Evolutionary conservation across 2,329 filamentous ascomycete genomes (phyloP).

Genomic region (Penicillium sp.): DNA sequence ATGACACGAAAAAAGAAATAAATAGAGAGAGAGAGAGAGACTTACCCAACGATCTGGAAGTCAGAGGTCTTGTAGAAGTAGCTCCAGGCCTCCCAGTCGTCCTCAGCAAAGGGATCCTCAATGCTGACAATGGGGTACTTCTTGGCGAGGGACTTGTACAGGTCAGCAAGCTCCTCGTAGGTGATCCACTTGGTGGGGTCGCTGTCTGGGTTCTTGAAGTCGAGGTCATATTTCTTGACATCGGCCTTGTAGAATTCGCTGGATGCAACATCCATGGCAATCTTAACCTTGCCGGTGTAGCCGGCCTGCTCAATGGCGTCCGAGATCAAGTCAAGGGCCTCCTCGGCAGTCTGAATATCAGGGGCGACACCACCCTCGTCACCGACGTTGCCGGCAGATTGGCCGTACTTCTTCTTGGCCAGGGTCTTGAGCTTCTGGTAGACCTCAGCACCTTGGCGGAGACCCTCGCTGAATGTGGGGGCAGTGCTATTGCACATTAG

Average conservation of each 20-base stretch:
- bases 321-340: slow-evolving; percentile 94
- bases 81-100: slow-evolving; percentile 99
- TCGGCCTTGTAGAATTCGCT: slow-evolving; percentile 99
- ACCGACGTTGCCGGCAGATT: slow-evolving; percentile 97
- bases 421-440: slow-evolving; percentile 97
- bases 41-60: slow-evolving; percentile 86
- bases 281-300: slow-evolving; percentile 94
- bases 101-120: slow-evolving; percentile 98
- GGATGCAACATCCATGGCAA: slow-evolving; percentile 98
- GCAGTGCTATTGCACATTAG: slow-evolving; percentile 67
- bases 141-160: slow-evolving; percentile 81
- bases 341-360: slow-evolving; percentile 94
- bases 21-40: neutral
- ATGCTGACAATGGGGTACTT: slow-evolving; percentile 99
- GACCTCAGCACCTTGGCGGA: slow-evolving; percentile 94
- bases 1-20: too few species aligned
- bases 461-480: slow-evolving; percentile 87
- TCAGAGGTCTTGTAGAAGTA: slow-evolving; percentile 99
- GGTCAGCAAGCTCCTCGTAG: slow-evolving; percentile 90
- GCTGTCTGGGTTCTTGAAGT: slow-evolving; percentile 99
- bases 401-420: slow-evolving; percentile 99
- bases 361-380: slow-evolving; percentile 99
- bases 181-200: slow-evolving; percentile 97
- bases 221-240: slow-evolving; percentile 98
- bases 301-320: slow-evolving; percentile 91